Conservation (phyloP, 148 eudicot species). For the Cornus suecica region DNA sequence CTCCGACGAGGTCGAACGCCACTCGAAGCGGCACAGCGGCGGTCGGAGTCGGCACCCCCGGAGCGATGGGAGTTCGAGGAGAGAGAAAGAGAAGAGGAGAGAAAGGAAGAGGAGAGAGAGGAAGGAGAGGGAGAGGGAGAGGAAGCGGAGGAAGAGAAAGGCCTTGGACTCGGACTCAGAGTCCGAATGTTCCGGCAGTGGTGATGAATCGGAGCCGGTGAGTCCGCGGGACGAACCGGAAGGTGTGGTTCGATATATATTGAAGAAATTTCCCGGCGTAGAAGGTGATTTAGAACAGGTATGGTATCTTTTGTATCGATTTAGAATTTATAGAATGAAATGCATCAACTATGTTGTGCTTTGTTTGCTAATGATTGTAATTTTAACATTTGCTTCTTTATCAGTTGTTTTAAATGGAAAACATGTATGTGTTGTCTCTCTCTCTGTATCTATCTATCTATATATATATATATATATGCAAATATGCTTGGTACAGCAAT, state of each 20-base stretch:
- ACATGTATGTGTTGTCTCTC: too few species aligned
- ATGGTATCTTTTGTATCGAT: background rate
- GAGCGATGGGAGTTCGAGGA: constrained; percentile 22
- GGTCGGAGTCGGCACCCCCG: constrained; percentile 23
- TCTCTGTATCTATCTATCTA: too few species aligned
- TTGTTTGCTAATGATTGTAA: background rate
- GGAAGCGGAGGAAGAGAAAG: constrained; percentile 35
- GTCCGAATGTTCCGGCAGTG: constrained; percentile 16
- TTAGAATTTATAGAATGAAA: background rate
- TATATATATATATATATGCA: too few species aligned
- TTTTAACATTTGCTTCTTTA: background rate
- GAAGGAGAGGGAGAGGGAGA: constrained; percentile 26
- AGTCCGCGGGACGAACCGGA: constrained; percentile 22
- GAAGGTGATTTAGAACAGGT: constrained; percentile 67
- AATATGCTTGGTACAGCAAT: too few species aligned
- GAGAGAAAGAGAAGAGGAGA: constrained; percentile 22
- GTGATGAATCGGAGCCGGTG: background rate
- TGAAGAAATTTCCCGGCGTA: constrained; percentile 73
- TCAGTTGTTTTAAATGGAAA: background rate
- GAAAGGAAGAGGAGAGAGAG: constrained; percentile 23
- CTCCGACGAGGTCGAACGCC: constrained; percentile 11
- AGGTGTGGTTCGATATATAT: constrained; percentile 43
- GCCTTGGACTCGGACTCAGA: constrained; percentile 39
- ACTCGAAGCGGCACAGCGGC: constrained; percentile 26
- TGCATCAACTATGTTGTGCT: background rate